Conservation (phyloP, 352 stramenopile species). For the Globisporangium polare region DNA sequence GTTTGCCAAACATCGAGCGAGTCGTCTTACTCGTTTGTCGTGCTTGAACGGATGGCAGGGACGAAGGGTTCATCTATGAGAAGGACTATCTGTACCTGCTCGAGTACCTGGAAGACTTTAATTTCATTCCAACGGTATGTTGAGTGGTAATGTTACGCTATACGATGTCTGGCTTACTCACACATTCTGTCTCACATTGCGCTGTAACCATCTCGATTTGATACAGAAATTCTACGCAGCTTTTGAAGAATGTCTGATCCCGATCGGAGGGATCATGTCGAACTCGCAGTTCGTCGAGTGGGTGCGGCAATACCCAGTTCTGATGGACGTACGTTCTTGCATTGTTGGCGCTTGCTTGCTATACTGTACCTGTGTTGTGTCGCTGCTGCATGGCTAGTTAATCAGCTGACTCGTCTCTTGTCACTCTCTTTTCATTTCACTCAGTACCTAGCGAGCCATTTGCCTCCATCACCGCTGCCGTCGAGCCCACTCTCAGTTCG, state of each 20-base stretch:
- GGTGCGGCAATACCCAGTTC: conserved; percentile 58
- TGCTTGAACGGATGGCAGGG: conserved; percentile 12
- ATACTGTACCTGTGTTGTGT: too few relatives aligned
- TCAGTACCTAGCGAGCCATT: conserved; percentile 45
- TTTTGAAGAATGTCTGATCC: conserved; percentile 71
- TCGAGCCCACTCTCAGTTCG: conserved; percentile 35
- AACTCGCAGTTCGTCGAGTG: conserved; percentile 72
- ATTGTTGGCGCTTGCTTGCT: too few relatives aligned
- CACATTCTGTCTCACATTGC: too few relatives aligned
- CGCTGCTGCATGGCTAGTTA: not conserved
- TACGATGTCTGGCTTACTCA: too few relatives aligned
- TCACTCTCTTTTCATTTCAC: not conserved
- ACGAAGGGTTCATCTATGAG: conserved; percentile 58
- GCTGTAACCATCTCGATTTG: too few relatives aligned
- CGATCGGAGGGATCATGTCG: conserved; percentile 43
- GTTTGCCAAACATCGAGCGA: not conserved
- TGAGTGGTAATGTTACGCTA: too few relatives aligned
- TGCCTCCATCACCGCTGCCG: conserved; percentile 31
- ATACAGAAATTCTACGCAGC: conserved; percentile 58
- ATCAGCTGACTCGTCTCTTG: not conserved
- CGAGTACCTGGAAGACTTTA: conserved; percentile 59
- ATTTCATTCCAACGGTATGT: too few relatives aligned
- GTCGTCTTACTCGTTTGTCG: not conserved
- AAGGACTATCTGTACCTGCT: conserved; percentile 71
- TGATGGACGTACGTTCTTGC: conserved; percentile 54